Percentiles rank a stretch among this genome's conserved stretches.
Conservation (phyloP, 2,329 filamentous ascomycete genomes). For the Fusarium sarcochroum region DNA sequence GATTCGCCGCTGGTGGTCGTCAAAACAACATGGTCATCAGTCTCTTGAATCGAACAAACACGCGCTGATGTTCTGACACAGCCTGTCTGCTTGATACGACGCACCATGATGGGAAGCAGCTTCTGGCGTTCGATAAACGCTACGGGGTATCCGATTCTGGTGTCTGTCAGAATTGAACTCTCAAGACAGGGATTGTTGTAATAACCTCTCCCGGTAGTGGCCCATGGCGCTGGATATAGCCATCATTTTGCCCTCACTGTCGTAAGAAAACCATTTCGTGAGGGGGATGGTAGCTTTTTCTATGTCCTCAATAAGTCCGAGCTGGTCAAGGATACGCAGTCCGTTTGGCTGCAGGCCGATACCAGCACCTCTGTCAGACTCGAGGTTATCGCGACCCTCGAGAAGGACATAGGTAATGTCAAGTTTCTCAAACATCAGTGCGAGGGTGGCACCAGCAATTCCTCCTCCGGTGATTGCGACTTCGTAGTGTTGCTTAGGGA, state of each 20-base stretch:
- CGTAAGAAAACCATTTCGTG: constrained; percentile 10
- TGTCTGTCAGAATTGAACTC: too few species aligned
- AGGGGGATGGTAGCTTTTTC: not conserved
- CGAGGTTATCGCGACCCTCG: not conserved
- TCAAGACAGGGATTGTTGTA: too few species aligned
- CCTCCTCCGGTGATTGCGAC: not conserved
- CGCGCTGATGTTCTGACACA: not conserved
- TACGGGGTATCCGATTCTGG: constrained; percentile 4
- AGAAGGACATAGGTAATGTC: constrained; percentile 8
- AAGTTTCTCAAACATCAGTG: constrained; percentile 7
- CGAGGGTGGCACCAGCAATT: constrained; percentile 5
- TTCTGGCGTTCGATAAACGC: not conserved
- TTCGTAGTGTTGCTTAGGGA: not conserved
- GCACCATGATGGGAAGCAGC: not conserved
- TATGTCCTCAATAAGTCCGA: not conserved
- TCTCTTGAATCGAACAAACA: not conserved
- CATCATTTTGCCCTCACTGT: not conserved
- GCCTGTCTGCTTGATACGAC: not conserved
- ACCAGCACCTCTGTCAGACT: constrained; percentile 10
- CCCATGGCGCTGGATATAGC: not conserved
- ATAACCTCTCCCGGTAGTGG: not conserved
- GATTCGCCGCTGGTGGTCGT: not conserved
- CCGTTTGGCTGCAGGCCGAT: constrained; percentile 10
- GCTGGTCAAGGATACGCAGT: not conserved
- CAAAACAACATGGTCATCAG: not conserved